Evolutionary conservation across 805 yeast species (phyloP), one percentile per base, ranked within the genome.

Genomic region (Nakazawaea ernobii): DNA sequence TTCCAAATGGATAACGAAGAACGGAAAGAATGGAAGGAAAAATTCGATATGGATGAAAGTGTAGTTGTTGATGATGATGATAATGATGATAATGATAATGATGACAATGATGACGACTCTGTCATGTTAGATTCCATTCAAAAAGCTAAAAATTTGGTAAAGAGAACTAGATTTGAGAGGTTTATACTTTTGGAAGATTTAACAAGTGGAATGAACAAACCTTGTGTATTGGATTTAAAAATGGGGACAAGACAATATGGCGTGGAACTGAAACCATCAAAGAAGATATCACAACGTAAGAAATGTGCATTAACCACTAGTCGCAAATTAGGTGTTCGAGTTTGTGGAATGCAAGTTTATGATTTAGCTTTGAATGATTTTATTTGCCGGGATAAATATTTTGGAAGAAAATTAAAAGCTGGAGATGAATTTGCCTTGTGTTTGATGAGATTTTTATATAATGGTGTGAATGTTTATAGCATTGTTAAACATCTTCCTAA

Each of bases 221-320:
- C 99, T 0, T 91, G 97, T 61, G 98, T 92, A 0, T 68, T 94
- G 43, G 99, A 94, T 66, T 71, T 94, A 56, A 94, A 94, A 61
- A 94, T 94, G 98, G 99, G 99, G 0, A 92, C 99, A 0, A 74
- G 99, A 49, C 99, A 94, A 65, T 94, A 94, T 59, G 99, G 99
- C 8, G 84, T 92, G n/a, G 96, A 90, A 53, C 97, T 98, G 0
- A 73, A 74, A 6, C 62, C 67, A 11, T 67, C 80, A 42, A 94
- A 94, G 65, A 84, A 82, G 59, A 61, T 68, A 42, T 87, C 96
- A 0, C 99, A 94, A 67, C 68, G 87, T 32, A 72, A 73, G 46
- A 94, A 94, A 65, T 94, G 99, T 64, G 68, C 74, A 3, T 66
- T 71, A 48, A 92, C 98, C 0, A 92, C 98, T 0, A 83, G 94